These are phyloP conservation scores for Puccinia horiana DNA, from an alignment of 1,284 basidiomycete species.

Conservation along the genomic window DNA sequence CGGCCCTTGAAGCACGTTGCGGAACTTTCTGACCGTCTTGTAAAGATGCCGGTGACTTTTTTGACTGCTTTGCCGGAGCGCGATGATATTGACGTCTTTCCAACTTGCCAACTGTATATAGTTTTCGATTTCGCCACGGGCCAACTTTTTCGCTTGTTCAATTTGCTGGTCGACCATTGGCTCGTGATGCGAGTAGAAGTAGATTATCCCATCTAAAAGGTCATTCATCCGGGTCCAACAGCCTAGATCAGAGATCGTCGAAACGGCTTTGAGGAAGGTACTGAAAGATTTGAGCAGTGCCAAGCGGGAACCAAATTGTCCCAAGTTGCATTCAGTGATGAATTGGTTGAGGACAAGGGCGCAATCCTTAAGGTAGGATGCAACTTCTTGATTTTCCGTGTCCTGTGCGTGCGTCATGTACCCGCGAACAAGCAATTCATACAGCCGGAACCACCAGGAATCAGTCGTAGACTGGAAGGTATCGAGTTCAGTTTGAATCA, in stretches of 20 bases:
- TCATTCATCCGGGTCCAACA: constrained; percentile 62
- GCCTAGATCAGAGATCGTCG: not conserved
- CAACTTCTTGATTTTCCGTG: constrained; percentile 60
- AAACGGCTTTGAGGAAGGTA: constrained; percentile 60
- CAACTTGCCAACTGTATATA: constrained; percentile 95
- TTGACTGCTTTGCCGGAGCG: constrained; percentile 86
- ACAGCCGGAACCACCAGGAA: constrained; percentile 90
- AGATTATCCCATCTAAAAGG: constrained; percentile 70
- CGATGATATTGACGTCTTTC: constrained; percentile 95
- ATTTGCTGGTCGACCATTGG: constrained; percentile 65
- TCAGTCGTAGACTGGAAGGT: constrained; percentile 68
- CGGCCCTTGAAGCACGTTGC: constrained; percentile 80
- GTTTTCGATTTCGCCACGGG: constrained; percentile 70
- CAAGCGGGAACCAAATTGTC: constrained; percentile 76
- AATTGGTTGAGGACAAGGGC: constrained; percentile 81
- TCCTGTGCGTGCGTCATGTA: constrained; percentile 57
- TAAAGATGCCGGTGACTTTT: constrained; percentile 89
- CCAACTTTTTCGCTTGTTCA: constrained; percentile 71
- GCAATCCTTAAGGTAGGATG: constrained; percentile 69
- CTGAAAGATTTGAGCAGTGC: constrained; percentile 72
- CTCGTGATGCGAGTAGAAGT: constrained; percentile 71
- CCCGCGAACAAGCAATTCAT: constrained; percentile 75
- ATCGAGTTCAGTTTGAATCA: constrained; percentile 73
- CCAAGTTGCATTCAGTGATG: constrained; percentile 74
- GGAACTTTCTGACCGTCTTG: constrained; percentile 86